Conservation (phyloP, 768 basidiomycete genomes). For the Strobilomyces confusus region DNA sequence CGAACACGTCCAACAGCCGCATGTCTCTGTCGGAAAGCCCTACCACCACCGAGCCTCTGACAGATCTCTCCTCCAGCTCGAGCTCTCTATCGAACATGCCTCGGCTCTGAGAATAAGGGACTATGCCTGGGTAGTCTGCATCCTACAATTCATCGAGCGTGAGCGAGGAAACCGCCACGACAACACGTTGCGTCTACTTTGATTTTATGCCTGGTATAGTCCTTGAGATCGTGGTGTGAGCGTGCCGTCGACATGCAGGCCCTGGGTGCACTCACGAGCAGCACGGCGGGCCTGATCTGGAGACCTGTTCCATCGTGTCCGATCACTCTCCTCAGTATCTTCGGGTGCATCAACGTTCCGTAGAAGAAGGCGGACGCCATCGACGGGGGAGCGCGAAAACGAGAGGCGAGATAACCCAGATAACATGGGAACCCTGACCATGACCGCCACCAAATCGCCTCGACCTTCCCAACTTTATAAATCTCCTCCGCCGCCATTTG, state of each 20-base stretch:
- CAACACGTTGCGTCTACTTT: conserved; percentile 38
- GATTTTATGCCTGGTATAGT: conserved; percentile 79
- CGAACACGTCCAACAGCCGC: conserved; percentile 70
- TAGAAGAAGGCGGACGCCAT: conserved; percentile 72
- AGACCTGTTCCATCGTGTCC: conserved; percentile 61
- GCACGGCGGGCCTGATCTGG: conserved; percentile 65
- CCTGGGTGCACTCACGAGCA: conserved; percentile 49
- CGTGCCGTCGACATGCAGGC: neutral
- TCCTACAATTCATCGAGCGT: conserved; percentile 32
- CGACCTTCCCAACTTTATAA: conserved; percentile 14
- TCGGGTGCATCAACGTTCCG: conserved; percentile 87
- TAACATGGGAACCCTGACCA: neutral
- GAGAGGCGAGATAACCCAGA: neutral
- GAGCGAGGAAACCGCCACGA: neutral
- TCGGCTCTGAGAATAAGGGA: conserved; percentile 52
- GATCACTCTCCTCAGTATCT: conserved; percentile 74
- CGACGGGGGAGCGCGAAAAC: neutral
- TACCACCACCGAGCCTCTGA: conserved; percentile 73
- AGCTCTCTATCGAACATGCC: conserved; percentile 48
- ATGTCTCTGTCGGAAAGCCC: conserved; percentile 70
- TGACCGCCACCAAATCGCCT: conserved; percentile 5
- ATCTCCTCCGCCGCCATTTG: conserved; percentile 43
- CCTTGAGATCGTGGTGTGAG: conserved; percentile 36
- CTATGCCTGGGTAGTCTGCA: conserved; percentile 81
- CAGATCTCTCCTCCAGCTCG: conserved; percentile 57